A percentile compares a stretch with the other conserved stretches of the same genome.
Evolutionary conservation across 2,329 filamentous ascomycete species (phyloP).

Genomic region (Blumeria hordei): DNA sequence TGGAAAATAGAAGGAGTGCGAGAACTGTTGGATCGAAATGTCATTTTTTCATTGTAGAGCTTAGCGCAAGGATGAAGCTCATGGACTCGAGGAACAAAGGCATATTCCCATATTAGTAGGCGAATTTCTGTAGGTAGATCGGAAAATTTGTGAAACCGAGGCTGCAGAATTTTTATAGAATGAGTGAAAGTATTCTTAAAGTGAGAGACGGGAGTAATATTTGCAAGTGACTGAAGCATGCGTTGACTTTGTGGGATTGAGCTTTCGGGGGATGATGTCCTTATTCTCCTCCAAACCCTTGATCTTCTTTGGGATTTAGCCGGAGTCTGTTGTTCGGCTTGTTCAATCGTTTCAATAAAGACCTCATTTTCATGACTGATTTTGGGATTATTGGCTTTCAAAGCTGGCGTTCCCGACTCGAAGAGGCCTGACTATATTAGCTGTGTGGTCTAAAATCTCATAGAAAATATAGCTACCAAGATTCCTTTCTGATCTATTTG

Average conservation of each 20-base stretch:
- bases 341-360: background rate
- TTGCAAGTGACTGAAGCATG: background rate
- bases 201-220: background rate
- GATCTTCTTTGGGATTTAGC: background rate
- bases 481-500: too few relatives aligned
- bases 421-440: too few relatives aligned
- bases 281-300: background rate
- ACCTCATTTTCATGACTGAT: background rate
- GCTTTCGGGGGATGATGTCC: background rate
- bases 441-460: too few relatives aligned
- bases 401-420: too few relatives aligned
- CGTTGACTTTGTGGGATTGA: background rate
- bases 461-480: too few relatives aligned
- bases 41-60: conserved; percentile 13
- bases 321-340: background rate
- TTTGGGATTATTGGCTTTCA: background rate
- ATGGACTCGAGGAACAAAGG: conserved; percentile 11
- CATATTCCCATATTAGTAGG: conserved; percentile 10
- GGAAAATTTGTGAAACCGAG: conserved; percentile 8
- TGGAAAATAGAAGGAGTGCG: conserved; percentile 11
- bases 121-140: conserved; percentile 11
- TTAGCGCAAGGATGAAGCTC: conserved; percentile 14
- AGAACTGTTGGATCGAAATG: conserved; percentile 13
- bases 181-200: conserved; percentile 2
- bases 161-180: conserved; percentile 4